Evolutionary conservation across 2,329 filamentous ascomycete genomes (phyloP).

Genomic region (Colletotrichum falcatum): DNA sequence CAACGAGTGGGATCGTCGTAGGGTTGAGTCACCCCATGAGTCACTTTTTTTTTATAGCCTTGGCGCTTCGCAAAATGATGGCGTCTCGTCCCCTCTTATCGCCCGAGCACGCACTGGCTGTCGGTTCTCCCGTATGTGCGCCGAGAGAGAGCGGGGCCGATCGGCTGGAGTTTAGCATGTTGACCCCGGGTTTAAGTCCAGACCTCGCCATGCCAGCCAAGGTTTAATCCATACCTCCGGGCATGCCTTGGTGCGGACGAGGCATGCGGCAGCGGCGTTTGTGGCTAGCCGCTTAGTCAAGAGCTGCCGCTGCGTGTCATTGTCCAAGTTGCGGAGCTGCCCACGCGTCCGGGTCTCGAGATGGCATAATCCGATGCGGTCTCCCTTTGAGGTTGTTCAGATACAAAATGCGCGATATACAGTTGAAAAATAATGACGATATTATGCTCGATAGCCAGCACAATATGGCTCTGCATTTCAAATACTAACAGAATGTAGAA

Average conservation of each 20-base stretch:
- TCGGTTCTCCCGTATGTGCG: neutral
- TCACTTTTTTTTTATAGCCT: rapidly evolving
- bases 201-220: neutral
- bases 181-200: neutral
- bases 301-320: neutral
- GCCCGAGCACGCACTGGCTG: neutral
- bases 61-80: no score
- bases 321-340: neutral
- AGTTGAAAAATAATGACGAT: no score
- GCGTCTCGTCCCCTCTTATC: no score
- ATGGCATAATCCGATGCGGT: neutral
- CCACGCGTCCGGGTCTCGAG: neutral
- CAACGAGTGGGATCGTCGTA: neutral
- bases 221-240: no score
- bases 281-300: neutral
- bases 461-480: no score
- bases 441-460: no score
- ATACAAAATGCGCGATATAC: no score
- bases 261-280: neutral
- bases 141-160: conserved; percentile 19
- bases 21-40: neutral
- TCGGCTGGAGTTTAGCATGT: conserved; percentile 29
- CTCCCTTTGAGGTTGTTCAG: no score
- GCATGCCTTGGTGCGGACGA: neutral
- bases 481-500: no score